Conservation (phyloP, 2,329 filamentous ascomycete genomes). For the Chaetothyriales sp. region DNA sequence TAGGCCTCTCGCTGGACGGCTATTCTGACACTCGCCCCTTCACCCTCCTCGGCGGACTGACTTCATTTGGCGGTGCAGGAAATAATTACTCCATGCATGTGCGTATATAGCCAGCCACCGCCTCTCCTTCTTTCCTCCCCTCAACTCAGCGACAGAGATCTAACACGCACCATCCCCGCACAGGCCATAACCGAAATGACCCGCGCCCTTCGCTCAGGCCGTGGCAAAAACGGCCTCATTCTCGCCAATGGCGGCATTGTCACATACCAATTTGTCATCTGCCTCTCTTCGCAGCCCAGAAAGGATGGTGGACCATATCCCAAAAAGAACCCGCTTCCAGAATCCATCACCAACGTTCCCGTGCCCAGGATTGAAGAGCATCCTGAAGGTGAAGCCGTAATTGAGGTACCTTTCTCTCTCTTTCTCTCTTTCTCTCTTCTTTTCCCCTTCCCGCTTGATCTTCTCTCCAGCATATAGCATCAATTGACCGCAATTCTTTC, state of each 20-base stretch:
- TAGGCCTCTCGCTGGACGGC: slow-evolving; percentile 36
- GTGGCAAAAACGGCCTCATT: slow-evolving; percentile 38
- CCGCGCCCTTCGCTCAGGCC: slow-evolving; percentile 35
- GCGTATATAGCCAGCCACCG: too few species aligned
- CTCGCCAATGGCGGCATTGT: slow-evolving; percentile 51
- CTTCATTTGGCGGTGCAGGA: slow-evolving; percentile 53
- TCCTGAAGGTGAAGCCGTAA: slow-evolving; percentile 36
- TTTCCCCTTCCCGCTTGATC: not conserved
- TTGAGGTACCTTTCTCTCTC: slow-evolving; percentile 33
- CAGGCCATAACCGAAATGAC: slow-evolving; percentile 41
- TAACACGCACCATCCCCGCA: too few species aligned
- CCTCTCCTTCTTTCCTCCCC: too few species aligned
- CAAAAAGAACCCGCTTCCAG: slow-evolving; percentile 30
- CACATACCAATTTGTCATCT: slow-evolving; percentile 50
- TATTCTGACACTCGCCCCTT: slow-evolving; percentile 33
- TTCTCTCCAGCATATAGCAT: not conserved
- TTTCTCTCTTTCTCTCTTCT: not conserved
- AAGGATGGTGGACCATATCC: slow-evolving; percentile 32
- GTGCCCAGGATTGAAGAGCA: slow-evolving; percentile 28
- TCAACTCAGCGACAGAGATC: not conserved
- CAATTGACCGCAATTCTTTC: not conserved
- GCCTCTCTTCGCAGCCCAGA: slow-evolving; percentile 36
- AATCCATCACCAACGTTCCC: slow-evolving; percentile 25
- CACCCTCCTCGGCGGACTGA: slow-evolving; percentile 49
- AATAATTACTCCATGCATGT: slow-evolving; percentile 60